Evolutionary conservation across 257 asterid species (phyloP).

Genomic region (Eustoma russellianum): DNA sequence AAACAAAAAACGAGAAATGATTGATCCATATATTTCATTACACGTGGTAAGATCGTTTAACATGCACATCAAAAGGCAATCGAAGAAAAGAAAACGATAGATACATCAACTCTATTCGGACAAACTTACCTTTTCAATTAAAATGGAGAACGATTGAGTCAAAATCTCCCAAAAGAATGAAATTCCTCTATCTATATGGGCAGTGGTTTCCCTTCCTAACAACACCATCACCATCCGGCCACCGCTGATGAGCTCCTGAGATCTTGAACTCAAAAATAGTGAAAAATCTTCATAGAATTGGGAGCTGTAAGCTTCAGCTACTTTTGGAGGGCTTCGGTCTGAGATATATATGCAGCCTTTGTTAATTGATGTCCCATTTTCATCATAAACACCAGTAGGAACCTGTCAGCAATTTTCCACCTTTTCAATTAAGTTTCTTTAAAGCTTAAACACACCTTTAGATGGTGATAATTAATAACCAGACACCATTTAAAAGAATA

Average conservation of each 20-base stretch:
- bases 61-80: too few relatives aligned
- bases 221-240: constrained; percentile 77
- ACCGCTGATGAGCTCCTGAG: constrained; percentile 49
- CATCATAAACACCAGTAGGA: constrained; percentile 50
- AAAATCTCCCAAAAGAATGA: constrained; percentile 69
- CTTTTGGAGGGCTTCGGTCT: constrained; percentile 44
- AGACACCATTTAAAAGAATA: too few relatives aligned
- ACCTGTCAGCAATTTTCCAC: constrained; percentile 24
- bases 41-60: too few relatives aligned
- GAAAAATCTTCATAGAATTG: constrained; percentile 68
- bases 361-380: constrained; percentile 41
- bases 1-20: too few relatives aligned
- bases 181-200: constrained; percentile 53
- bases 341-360: constrained; percentile 65
- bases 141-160: constrained; percentile 41
- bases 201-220: constrained; percentile 46
- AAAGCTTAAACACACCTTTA: too few relatives aligned
- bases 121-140: constrained; percentile 39
- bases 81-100: too few relatives aligned
- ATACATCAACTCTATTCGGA: too few relatives aligned
- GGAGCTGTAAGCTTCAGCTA: constrained; percentile 35
- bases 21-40: too few relatives aligned
- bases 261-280: constrained; percentile 50
- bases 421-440: too few relatives aligned
- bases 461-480: too few relatives aligned